Evolutionary conservation across 2,329 filamentous ascomycete genomes (phyloP), one percentile per base, ranked within the genome.

Genomic region (Acarospora socialis): DNA sequence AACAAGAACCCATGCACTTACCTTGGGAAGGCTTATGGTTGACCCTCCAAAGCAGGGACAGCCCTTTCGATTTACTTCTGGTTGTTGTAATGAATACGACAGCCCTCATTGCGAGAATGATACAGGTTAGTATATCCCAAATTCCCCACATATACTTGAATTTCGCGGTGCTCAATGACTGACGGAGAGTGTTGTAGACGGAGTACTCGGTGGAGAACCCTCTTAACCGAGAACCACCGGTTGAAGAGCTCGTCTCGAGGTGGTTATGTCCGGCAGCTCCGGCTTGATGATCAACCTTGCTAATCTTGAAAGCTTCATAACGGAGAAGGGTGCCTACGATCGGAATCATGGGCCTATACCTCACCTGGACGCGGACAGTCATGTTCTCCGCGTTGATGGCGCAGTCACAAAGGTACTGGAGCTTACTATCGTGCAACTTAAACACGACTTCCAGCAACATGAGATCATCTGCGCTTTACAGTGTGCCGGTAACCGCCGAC

Each of bases 401-500:
- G 48, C 57, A 7, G 65, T 72, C 8, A 38, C 50, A 5, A 52
- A 51, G 2, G 49, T 55, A 2, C 46, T 69, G 4, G 50, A 52
- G 2, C 53, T 73, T 14, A 59, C 61, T 2, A 47, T 69, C 9
- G 32, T 52, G 5, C 57, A 69, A 25, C 53, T 74, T 4, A 42
- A 53, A 30, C 51, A 55, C 4, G 47, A 60, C 4, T 65, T 70
- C 29, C 52, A 57, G 2, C 70, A 73, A 41, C 61, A 71, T 43
- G 59, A 55, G 35, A 63, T 74, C 8, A 54, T 64, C n/a, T 69
- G 66, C 38, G 65, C 66, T 2, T 53, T 74, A 1, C 68, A 72
- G 52, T 74, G 70, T 41, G 69, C 70, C 3, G 70, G 70, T 13
- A 74, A 73, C 42, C 54, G 70, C 5, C 60, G 70, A 7, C 68